These are phyloP conservation scores for Candida bentonensis DNA, from an alignment of 805 yeast genomes.

Conservation along the genomic window DNA sequence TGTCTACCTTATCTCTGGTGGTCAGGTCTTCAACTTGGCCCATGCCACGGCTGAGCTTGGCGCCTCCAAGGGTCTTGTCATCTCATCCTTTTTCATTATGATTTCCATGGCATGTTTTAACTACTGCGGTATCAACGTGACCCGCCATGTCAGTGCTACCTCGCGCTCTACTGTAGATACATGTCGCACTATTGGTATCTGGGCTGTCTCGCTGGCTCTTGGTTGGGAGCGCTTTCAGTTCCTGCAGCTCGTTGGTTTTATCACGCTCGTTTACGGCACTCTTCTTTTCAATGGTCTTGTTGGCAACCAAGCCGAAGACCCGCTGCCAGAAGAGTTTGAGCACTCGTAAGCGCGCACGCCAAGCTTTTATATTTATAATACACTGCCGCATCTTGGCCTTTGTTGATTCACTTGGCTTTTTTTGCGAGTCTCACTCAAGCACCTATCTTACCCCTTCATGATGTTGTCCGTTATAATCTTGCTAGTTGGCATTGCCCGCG, in stretches of 20 bases:
- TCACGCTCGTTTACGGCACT: slow-evolving; percentile 53
- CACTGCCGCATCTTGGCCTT: no score
- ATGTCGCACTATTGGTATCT: slow-evolving; percentile 58
- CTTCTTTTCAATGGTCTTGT: slow-evolving; percentile 59
- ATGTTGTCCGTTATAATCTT: no score
- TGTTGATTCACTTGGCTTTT: no score
- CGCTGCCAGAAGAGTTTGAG: slow-evolving; percentile 9
- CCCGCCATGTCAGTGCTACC: slow-evolving; percentile 55
- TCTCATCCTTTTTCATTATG: slow-evolving; percentile 52
- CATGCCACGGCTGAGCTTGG: slow-evolving; percentile 10
- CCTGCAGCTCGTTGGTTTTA: slow-evolving; percentile 55
- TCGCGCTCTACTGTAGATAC: slow-evolving; percentile 69
- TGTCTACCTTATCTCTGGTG: slow-evolving; percentile 29
- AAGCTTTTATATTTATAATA: no score
- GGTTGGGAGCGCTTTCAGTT: slow-evolving; percentile 64
- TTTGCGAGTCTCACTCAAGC: no score
- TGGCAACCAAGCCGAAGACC: slow-evolving; percentile 2
- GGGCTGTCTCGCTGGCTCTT: slow-evolving; percentile 52
- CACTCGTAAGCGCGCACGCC: no score
- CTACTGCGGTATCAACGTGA: slow-evolving; percentile 57
- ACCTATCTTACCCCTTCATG: no score
- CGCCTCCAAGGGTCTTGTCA: slow-evolving; percentile 21
- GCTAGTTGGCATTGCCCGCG: no score
- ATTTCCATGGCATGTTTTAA: slow-evolving; percentile 58
- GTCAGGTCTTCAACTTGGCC: slow-evolving; percentile 32